Base-by-base conservation (phyloP, 2,329 filamentous ascomycete genomes). In the Monosporascus sp. region DNA sequence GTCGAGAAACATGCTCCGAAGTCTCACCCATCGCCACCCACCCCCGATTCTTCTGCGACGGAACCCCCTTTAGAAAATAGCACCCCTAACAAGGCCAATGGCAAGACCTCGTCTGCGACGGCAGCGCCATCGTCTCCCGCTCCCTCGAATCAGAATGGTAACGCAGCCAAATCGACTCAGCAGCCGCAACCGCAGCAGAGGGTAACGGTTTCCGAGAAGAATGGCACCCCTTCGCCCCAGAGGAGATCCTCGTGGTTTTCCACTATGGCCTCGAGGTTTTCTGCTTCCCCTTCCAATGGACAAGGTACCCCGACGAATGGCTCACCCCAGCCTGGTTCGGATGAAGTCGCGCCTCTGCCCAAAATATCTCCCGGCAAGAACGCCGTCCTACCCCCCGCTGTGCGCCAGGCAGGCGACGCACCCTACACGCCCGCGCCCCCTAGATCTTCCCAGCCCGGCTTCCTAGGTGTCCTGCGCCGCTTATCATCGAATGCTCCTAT, bases 231-330 rank as follows among this genome's bases (percentile, higher is more conserved):
- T 50, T 71, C 43, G 2, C 70, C 74, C 7, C 73, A 76, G 46
- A 78, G 83, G 51, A 81, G 91, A 59, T 86, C 85, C 57, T 96
- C 92, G 16, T 99, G 94, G 94, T 92, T 97, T 65, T 90, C 89
- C 53, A 96, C 85, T 66, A 84, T 97, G 60, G 95, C 91, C 59
- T 93, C 90, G 60, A 97, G 96, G 68, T 96, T 97, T 74, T 91
- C 89, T 3, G 85, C 84, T 27, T 75, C 75, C 19, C 70, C 78
- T 58, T 68, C 58, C 57, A 68, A 63, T 50, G 57, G 65, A 51
- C 54, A 60, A 50, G 49, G 56, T 44, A 37, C 58, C 24, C 38
- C 61, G 54, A 52, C 61, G 61, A 50, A 68, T 31, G 70, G 69
- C 31, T 51, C 69, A 19, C 56, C 66, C 27, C 59, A 72, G 55